phyloP scores from a whole-genome alignment of 345 rosid species.

The Capsella bursapastoris region DNA sequence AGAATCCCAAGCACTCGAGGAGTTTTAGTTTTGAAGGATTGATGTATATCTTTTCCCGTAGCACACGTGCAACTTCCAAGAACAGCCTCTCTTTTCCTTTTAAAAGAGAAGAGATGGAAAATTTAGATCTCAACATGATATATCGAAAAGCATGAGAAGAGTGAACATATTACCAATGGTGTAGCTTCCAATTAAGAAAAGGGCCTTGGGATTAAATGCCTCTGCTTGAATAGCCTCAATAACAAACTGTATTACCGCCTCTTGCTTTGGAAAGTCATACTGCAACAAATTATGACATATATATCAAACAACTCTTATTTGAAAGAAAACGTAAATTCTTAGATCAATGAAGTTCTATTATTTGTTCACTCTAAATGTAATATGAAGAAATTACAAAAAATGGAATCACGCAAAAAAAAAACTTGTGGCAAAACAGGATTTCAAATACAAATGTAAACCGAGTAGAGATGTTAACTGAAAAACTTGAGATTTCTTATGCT shows the following conservation, averaged over 20 bases:
- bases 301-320: background rate
- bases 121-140: constrained; percentile 10
- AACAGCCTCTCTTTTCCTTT: constrained; percentile 92
- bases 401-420: too few relatives aligned
- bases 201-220: constrained; percentile 84
- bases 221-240: constrained; percentile 97
- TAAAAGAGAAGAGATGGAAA: constrained; percentile 18
- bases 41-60: constrained; percentile 71
- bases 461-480: background rate
- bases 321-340: background rate
- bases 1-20: constrained; percentile 75
- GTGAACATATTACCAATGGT: constrained; percentile 68
- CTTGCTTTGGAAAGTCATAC: constrained; percentile 98
- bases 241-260: constrained; percentile 89
- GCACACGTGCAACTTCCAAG: constrained; percentile 89
- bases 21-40: constrained; percentile 70
- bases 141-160: background rate
- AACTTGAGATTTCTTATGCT: background rate
- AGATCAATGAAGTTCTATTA: background rate
- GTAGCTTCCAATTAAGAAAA: constrained; percentile 92
- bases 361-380: too few relatives aligned
- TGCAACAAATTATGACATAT: constrained; percentile 45
- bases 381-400: too few relatives aligned
- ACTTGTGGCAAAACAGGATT: background rate
- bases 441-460: background rate